Evolutionary conservation across 2,329 filamentous ascomycete species (phyloP).

Genomic region (Pleomassaria siparia): DNA sequence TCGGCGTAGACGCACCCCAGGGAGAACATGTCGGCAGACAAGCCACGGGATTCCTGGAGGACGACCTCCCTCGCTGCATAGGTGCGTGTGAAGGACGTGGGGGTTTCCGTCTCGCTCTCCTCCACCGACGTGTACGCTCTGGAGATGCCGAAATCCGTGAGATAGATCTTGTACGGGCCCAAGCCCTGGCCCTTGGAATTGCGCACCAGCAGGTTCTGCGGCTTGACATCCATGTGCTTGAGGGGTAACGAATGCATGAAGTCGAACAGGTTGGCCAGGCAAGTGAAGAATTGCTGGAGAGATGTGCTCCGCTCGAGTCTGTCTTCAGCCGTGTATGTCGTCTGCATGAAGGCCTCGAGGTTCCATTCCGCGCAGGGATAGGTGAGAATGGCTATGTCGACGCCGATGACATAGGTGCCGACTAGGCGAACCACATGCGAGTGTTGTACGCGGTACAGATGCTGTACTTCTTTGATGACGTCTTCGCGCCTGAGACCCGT

Average conservation of each 20-base stretch:
- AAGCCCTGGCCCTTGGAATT: not conserved
- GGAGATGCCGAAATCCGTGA: slow-evolving; percentile 29
- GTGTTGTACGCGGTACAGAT: slow-evolving; percentile 17
- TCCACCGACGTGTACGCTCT: slow-evolving; percentile 16
- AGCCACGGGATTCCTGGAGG: slow-evolving; percentile 11
- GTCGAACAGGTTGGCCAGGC: slow-evolving; percentile 12
- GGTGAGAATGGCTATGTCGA: slow-evolving; percentile 19
- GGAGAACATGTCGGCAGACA: slow-evolving; percentile 24
- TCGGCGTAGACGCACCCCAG: slow-evolving; percentile 25
- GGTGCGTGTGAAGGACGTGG: slow-evolving; percentile 15
- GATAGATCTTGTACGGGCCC: slow-evolving; percentile 16
- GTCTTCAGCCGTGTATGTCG: not conserved
- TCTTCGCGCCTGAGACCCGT: slow-evolving; percentile 20
- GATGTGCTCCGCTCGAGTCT: not conserved
- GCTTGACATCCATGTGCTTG: slow-evolving; percentile 34
- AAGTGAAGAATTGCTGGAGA: slow-evolving; percentile 11
- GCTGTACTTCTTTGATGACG: slow-evolving; percentile 21
- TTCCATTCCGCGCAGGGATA: slow-evolving; percentile 23
- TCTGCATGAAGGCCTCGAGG: slow-evolving; percentile 17
- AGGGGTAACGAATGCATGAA: slow-evolving; percentile 18
- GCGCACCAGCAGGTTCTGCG: slow-evolving; percentile 23
- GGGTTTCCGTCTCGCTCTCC: slow-evolving; percentile 19
- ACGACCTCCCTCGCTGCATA: slow-evolving; percentile 27
- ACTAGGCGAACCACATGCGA: slow-evolving; percentile 22
- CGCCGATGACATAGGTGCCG: slow-evolving; percentile 17